Evolutionary conservation across 306 rosid species (phyloP).

Genomic region (Hippophae gyantsensis): DNA sequence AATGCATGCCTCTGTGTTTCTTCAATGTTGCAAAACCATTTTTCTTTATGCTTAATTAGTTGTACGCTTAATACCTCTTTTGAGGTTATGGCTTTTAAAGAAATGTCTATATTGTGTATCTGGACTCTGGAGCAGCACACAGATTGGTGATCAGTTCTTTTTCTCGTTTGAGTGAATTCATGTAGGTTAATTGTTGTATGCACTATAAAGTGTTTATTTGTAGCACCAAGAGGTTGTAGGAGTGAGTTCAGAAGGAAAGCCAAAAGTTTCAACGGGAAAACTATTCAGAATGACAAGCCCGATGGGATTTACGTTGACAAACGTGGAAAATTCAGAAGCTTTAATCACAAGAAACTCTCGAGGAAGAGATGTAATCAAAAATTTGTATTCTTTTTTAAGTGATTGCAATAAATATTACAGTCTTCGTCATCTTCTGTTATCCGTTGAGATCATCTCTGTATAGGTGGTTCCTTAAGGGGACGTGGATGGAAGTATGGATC

Average conservation of each 20-base stretch:
- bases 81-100: not conserved
- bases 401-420: conserved; percentile 11
- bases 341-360: conserved; percentile 70
- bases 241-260: conserved; percentile 24
- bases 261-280: conserved; percentile 39
- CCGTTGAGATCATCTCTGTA: conserved; percentile 9
- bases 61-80: not conserved
- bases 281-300: conserved; percentile 51
- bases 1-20: no score
- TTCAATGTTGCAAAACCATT: no score
- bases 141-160: not conserved
- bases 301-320: conserved; percentile 71
- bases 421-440: conserved; percentile 12
- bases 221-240: conserved; percentile 16
- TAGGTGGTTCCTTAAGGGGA: conserved; percentile 95
- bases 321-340: conserved; percentile 66
- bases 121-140: not conserved
- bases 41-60: not conserved
- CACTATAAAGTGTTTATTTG: conserved; percentile 15
- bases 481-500: conserved; percentile 92
- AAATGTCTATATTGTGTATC: not conserved
- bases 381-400: conserved; percentile 9
- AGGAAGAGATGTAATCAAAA: conserved; percentile 54
- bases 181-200: conserved; percentile 28
- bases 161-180: conserved; percentile 9